Evolutionary conservation across 345 rosid species (phyloP).

Genomic region (Draba incana): DNA sequence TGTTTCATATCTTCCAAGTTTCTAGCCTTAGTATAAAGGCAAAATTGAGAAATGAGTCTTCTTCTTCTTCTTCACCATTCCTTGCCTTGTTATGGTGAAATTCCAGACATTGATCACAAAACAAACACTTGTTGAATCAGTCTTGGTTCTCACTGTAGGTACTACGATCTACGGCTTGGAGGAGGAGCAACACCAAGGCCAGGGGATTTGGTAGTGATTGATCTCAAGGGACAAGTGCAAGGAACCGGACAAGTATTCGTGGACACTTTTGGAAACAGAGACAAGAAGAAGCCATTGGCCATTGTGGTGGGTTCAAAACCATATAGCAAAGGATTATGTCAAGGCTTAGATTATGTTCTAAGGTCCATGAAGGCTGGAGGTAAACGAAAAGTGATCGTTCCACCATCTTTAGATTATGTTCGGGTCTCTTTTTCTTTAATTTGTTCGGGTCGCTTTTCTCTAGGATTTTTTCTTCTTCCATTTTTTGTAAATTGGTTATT

Average conservation of each 20-base stretch:
- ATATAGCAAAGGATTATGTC: conserved; percentile 78
- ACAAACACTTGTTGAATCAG: too few relatives aligned
- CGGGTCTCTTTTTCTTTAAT: too few relatives aligned
- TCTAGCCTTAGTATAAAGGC: too few relatives aligned
- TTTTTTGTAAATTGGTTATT: too few relatives aligned
- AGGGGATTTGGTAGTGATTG: conserved; percentile 86
- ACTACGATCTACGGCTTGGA: conserved; percentile 79
- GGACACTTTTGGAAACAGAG: conserved; percentile 57
- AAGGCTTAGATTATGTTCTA: conserved; percentile 71
- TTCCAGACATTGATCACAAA: too few relatives aligned
- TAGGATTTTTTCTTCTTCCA: too few relatives aligned
- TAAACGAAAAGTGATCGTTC: conserved; percentile 74
- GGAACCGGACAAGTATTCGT: conserved; percentile 67
- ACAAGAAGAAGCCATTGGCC: conserved; percentile 63
- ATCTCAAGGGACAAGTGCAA: conserved; percentile 66
- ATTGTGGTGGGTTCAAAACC: conserved; percentile 83
- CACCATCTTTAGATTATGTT: conserved; percentile 67
- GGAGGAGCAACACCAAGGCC: conserved; percentile 77
- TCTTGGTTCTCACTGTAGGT: too few relatives aligned
- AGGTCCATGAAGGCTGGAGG: conserved; percentile 91
- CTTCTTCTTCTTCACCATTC: too few relatives aligned
- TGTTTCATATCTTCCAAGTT: too few relatives aligned
- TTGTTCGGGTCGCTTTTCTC: too few relatives aligned
- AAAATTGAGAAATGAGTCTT: too few relatives aligned
- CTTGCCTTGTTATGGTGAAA: too few relatives aligned